phyloP scores from a whole-genome alignment of 306 rosid genomes.

The barrel medic (Medicago truncatula) region MtrunA17r5.0-ANR NC_053046.1:30287501-30288000 shows the following conservation, averaged over 20 bases:
- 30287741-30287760: constrained; percentile 15
- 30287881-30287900: constrained; percentile 77
- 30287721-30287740: background rate
- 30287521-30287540: constrained; percentile 16
- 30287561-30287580: constrained; percentile 26
- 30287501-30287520: constrained; percentile 7
- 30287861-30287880: constrained; percentile 41
- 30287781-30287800: background rate
- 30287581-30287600: background rate
- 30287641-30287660: background rate
- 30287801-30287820: constrained; percentile 20
- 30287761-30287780: constrained; percentile 28
- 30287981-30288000: constrained; percentile 17
- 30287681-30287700: background rate
- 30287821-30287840: constrained; percentile 17
- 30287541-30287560: constrained; percentile 31
- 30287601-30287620: background rate
- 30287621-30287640: background rate
- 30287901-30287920: constrained; percentile 93
- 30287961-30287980: constrained; percentile 79
- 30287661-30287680: background rate
- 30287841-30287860: constrained; percentile 12
- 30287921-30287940: constrained; percentile 70
- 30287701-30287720: constrained; percentile 5
- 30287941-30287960: constrained; percentile 91